Evolutionary conservation across 1,284 basidiomycete genomes (phyloP), one percentile per base, ranked within the genome.

Genomic region (Abortiporus biennis): DNA sequence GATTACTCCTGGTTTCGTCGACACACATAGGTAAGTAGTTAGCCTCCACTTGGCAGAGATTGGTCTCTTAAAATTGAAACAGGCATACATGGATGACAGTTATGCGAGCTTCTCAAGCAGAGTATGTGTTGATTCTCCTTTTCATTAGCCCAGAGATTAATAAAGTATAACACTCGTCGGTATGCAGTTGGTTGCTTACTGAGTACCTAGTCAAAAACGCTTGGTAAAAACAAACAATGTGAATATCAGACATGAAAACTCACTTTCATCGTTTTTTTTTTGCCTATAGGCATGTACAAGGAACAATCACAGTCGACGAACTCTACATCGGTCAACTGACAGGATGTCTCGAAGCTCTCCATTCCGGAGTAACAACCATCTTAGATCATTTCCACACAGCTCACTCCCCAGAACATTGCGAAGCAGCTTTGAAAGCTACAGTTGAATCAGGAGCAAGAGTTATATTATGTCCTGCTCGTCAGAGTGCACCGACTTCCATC

Each of bases 311-410:
- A 1, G 49, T 54, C 16, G 53, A 56, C 1, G 61, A 64, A 32
- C 48, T 60, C 23, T 53, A 50, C 36, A 56, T 60, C 27, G 59
- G 62, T 15, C 55, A 58, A 38, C 56, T 64, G 31, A 57, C 59
- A 1, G 62, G 61, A 6, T 56, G 57, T 31, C 55, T 62, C 40
- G 61, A 64, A 35, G 61, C 61, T 3, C 50, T 63, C 30, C 55
- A 61, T 44, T 54, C 54, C 22, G 59, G 61, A 33, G 59, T 61
- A 15, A 61, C 59, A 17, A 58, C 62, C 30, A 42, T 63, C 38
- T 47, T 63, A 13, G 62, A 64, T 48, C 62, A 64, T 47, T 61
- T 59, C 49, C 61, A 62, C 43, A 55, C 54, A 9, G 54, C 57
- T 4, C 49, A 53, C 44, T 52, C 54, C 3, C 54, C 54, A 5